Base-by-base conservation (phyloP, 1,284 basidiomycete species). In the Moesziomyces parantarcticus region DNA sequence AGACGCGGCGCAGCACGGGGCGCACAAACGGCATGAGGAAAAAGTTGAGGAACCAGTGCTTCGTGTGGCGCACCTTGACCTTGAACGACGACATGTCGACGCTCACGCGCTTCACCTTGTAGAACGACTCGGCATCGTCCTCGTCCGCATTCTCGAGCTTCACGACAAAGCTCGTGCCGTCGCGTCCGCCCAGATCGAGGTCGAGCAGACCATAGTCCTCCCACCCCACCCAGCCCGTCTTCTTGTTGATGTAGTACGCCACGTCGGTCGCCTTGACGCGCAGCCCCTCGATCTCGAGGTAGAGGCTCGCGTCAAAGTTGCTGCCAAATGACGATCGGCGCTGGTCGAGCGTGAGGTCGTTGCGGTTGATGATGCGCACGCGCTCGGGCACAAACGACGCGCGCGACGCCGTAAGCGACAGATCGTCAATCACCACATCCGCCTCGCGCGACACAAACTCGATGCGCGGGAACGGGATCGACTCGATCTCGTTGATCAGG, bases 341-440 rank as follows among this genome's bases (percentile, higher is more conserved):
- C 57, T 86, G 85, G 46, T 84, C 84, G 68, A 86, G 84, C 32
- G 82, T 80, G 44, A 86, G 79, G 64, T 86, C 85, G 78, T 86
- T 85, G 20, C 62, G 81, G 54, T 84, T 82, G 57, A 85, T 80
- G 63, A 86, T 77, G 45, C 84, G 82, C 56, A 86, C 84, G 10
- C 81, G 84, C 63, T 86, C 85, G 50, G 86, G 86, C 48, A 86
- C 84, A 77, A 87, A 86, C 1, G 83, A 85, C 3, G 81, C 84
- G 9, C 84, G 84, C 49, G 85, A 84, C 58, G 86, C 76, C 23
- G 68, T 67, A 18, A 83, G 56, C 51, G 78, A 80, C 57, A 85
- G 80, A 70, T 85, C 84, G 63, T 85, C 85, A 45, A 86, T 84
- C 43, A 85, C 85, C 41, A 86, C 80, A 73, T 86, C 85, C 34